phyloP scores from a whole-genome alignment of 2,329 filamentous ascomycete species.

The Nemania sp. region DNA sequence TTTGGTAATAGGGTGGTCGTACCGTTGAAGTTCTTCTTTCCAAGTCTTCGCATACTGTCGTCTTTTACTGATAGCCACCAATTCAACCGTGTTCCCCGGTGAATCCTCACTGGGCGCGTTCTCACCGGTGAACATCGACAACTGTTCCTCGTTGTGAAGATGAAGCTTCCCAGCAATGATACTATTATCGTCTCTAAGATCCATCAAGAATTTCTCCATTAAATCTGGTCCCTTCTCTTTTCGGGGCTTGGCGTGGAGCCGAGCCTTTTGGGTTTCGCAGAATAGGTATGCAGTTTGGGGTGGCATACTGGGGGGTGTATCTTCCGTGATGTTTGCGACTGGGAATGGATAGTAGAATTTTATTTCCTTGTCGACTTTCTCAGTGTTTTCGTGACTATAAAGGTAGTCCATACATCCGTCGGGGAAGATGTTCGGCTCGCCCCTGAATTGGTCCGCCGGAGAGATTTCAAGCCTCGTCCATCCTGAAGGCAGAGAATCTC shows the following conservation, averaged over 20 bases:
- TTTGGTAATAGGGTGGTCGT: conserved; percentile 3
- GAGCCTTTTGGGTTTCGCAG: neutral
- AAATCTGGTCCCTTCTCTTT: too few relatives aligned
- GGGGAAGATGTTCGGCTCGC: conserved; percentile 5
- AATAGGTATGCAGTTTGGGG: neutral
- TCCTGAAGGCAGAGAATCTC: neutral
- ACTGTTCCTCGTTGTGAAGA: too few relatives aligned
- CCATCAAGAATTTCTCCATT: too few relatives aligned
- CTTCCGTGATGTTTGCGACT: neutral
- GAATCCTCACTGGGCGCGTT: too few relatives aligned
- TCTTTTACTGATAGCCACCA: conserved; percentile 16
- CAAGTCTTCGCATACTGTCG: conserved; percentile 9
- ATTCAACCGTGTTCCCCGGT: neutral
- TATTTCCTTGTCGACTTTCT: neutral
- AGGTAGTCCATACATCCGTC: conserved; percentile 2
- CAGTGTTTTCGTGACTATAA: conserved; percentile 4
- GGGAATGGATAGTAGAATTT: neutral
- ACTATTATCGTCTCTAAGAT: too few relatives aligned
- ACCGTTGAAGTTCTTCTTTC: conserved; percentile 6
- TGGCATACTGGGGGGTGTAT: neutral
- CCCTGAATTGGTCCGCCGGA: neutral
- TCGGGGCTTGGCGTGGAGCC: neutral
- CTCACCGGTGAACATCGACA: too few relatives aligned
- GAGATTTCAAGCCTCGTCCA: neutral
- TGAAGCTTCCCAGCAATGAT: too few relatives aligned